These are phyloP conservation scores for Yamadazyma philogaea DNA, from an alignment of 805 yeast genomes.

Conservation along the genomic window DNA sequence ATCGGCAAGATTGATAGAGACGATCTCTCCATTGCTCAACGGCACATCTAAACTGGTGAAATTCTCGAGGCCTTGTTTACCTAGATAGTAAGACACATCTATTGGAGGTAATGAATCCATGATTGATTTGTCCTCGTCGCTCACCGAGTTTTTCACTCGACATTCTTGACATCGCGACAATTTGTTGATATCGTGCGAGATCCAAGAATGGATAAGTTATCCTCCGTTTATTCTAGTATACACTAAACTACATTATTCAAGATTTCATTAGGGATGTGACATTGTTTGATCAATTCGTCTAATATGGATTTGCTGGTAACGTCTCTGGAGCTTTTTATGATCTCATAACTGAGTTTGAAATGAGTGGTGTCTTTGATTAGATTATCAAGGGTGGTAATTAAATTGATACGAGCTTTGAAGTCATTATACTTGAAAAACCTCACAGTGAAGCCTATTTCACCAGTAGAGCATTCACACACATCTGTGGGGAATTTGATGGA, in stretches of 20 bases:
- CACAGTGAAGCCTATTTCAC: constrained; percentile 4
- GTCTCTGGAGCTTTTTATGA: constrained; percentile 3
- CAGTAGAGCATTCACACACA: neutral
- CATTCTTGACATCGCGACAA: constrained; percentile 8
- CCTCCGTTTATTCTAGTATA: neutral
- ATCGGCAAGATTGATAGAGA: constrained; percentile 72
- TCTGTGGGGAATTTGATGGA: constrained; percentile 28
- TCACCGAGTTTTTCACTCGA: constrained; percentile 9
- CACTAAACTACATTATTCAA: constrained; percentile 6
- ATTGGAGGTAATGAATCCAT: constrained; percentile 11
- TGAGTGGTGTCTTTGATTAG: neutral
- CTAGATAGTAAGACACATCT: constrained; percentile 35
- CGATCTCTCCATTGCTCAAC: constrained; percentile 72
- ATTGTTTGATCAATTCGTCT: constrained; percentile 4
- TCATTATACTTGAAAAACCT: constrained; percentile 2
- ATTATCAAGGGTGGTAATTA: neutral
- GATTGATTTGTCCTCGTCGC: neutral
- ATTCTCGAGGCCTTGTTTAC: constrained; percentile 27
- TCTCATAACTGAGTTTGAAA: constrained; percentile 2
- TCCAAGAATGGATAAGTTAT: neutral
- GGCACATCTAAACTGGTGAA: constrained; percentile 60
- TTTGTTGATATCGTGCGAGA: neutral
- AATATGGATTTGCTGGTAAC: neutral
- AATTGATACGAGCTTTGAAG: constrained; percentile 1
- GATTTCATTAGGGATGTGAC: constrained; percentile 11